phyloP scores from a whole-genome alignment of 331 rosid species.

The Telfairia occidentalis region DNA sequence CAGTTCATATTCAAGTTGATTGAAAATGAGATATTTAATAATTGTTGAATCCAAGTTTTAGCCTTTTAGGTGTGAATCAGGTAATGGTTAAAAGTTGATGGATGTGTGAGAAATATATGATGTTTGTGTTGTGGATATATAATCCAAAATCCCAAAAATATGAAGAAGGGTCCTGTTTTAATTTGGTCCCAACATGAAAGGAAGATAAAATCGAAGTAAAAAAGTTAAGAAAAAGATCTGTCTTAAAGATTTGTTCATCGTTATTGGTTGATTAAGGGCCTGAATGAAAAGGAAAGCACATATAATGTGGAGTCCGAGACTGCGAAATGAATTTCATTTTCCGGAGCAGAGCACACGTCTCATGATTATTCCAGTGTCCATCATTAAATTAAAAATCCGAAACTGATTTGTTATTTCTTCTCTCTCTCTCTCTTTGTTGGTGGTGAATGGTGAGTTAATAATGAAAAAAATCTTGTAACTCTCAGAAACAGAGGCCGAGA shows the following conservation, averaged over 20 bases:
- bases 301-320: neutral
- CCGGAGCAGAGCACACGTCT: neutral
- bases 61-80: too few relatives aligned
- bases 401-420: neutral
- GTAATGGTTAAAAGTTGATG: too few relatives aligned
- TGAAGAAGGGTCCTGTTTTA: too few relatives aligned
- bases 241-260: neutral
- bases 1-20: too few relatives aligned
- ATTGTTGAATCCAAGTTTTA: too few relatives aligned
- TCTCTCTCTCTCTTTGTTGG: neutral
- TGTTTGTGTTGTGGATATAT: too few relatives aligned
- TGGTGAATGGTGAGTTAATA: neutral
- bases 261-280: neutral
- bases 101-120: too few relatives aligned
- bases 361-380: neutral
- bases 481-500: slow-evolving; percentile 2
- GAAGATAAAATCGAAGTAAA: neutral
- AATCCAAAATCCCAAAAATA: too few relatives aligned
- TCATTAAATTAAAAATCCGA: neutral
- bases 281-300: neutral
- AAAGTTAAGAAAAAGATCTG: neutral
- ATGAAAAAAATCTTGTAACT: slow-evolving; percentile 20
- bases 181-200: neutral
- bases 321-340: neutral
- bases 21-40: too few relatives aligned